Conservation (phyloP, 2,329 filamentous ascomycete species). For the Aspergillus sp. region DNA sequence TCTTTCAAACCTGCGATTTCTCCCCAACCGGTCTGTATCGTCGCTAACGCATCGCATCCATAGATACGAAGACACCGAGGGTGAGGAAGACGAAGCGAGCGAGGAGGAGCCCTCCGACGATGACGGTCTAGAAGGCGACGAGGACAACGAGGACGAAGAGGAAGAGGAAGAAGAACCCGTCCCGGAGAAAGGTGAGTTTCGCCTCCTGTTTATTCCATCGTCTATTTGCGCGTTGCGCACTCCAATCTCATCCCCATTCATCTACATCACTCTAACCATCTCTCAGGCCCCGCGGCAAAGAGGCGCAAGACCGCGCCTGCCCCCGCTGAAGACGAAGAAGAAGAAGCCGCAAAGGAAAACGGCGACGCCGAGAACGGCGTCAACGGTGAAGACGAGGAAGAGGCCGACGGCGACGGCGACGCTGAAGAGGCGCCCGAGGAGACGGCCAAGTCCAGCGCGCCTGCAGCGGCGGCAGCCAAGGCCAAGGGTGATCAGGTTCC, state of each 20-base stretch:
- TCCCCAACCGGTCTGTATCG: too few relatives aligned
- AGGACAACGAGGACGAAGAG: slow-evolving; percentile 21
- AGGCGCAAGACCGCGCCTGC: slow-evolving; percentile 31
- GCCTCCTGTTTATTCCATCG: neutral
- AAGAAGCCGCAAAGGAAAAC: slow-evolving; percentile 16
- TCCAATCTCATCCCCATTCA: neutral
- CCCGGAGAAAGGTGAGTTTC: slow-evolving; percentile 19
- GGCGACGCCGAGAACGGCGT: slow-evolving; percentile 20
- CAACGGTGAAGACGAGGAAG: slow-evolving; percentile 20
- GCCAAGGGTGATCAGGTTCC: slow-evolving; percentile 30
- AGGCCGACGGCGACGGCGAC: slow-evolving; percentile 15
- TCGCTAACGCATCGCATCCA: neutral
- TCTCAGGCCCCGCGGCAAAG: slow-evolving; percentile 27
- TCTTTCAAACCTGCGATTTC: neutral
- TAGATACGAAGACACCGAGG: slow-evolving; percentile 38
- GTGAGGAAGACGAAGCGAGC: slow-evolving; percentile 25
- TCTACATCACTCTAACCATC: neutral
- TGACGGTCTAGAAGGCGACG: slow-evolving; percentile 24
- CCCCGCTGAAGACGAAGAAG: slow-evolving; percentile 15
- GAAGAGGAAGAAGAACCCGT: slow-evolving; percentile 30
- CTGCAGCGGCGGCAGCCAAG: slow-evolving; percentile 33
- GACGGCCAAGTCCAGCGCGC: slow-evolving; percentile 32
- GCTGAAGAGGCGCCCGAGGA: slow-evolving; percentile 26
- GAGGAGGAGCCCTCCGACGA: slow-evolving; percentile 24
- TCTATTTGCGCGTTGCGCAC: neutral